These are phyloP conservation scores for Diplodia intermedia DNA, from an alignment of 2,329 filamentous ascomycete species.

Conservation along the genomic window DNA sequence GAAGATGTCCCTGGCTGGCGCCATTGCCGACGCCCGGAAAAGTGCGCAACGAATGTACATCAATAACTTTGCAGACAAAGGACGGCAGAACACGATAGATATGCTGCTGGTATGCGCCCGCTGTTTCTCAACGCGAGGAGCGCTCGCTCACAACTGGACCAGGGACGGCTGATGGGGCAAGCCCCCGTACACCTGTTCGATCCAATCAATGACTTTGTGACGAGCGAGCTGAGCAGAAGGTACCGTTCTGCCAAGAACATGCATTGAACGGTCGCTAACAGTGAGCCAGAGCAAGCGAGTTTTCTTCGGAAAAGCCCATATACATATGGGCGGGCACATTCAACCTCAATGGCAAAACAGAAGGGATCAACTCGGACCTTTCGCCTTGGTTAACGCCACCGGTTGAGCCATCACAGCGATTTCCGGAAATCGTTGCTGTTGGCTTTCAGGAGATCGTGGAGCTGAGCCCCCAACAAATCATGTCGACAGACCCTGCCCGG, in stretches of 20 bases:
- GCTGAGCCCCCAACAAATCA: constrained; percentile 95
- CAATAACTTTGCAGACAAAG: constrained; percentile 96
- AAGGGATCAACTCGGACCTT: constrained; percentile 79
- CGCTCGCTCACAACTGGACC: neutral
- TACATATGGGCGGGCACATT: constrained; percentile 88
- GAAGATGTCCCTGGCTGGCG: constrained; percentile 93
- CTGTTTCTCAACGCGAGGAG: neutral
- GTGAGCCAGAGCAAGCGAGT: constrained; percentile 66
- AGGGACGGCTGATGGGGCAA: constrained; percentile 81
- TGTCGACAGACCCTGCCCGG: constrained; percentile 92
- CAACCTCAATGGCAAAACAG: constrained; percentile 88
- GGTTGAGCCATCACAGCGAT: constrained; percentile 60
- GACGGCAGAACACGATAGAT: constrained; percentile 92
- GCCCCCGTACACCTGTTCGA: constrained; percentile 85
- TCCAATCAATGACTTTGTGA: constrained; percentile 91
- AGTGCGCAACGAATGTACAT: constrained; percentile 93
- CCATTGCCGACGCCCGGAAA: constrained; percentile 93
- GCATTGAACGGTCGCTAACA: constrained; percentile 1
- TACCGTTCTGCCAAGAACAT: neutral
- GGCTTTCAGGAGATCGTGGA: constrained; percentile 99
- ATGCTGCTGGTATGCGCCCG: constrained; percentile 66
- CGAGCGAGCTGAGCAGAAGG: constrained; percentile 72
- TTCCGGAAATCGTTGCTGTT: constrained; percentile 86
- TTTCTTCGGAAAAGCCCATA: constrained; percentile 75
- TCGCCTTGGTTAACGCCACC: constrained; percentile 84